A percentile compares a stretch with the other conserved stretches of the same genome.
These are phyloP conservation scores for Vitellaria paradoxa DNA, from an alignment of 179 eudicot species.

Conservation along the genomic window DNA sequence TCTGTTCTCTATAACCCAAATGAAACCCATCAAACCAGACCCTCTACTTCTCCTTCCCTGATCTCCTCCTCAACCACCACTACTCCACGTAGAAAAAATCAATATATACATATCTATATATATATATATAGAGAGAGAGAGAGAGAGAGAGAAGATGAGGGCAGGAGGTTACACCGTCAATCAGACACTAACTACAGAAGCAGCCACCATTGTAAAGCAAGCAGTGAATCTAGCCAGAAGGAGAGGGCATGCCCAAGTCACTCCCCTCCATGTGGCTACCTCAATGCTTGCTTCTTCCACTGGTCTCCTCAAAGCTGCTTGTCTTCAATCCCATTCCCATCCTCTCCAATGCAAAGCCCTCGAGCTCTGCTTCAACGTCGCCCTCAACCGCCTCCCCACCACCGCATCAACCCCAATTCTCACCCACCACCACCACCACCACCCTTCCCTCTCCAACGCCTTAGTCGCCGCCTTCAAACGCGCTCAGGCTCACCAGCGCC, in stretches of 20 bases:
- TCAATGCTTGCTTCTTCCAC: slow-evolving; percentile 44
- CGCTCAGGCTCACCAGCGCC: slow-evolving; percentile 58
- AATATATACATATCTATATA: no score
- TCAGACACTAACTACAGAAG: slow-evolving; percentile 49
- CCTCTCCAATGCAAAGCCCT: slow-evolving; percentile 56
- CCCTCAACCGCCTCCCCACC: slow-evolving; percentile 55
- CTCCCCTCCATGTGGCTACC: slow-evolving; percentile 58
- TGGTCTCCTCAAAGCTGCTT: slow-evolving; percentile 46
- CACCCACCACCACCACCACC: slow-evolving; percentile 23
- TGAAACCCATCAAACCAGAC: neutral
- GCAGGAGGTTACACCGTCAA: slow-evolving; percentile 44
- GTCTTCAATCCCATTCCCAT: slow-evolving; percentile 49
- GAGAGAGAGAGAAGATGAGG: slow-evolving; percentile 22
- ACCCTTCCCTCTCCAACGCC: slow-evolving; percentile 52
- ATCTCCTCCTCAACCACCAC: neutral
- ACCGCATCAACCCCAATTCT: slow-evolving; percentile 4
- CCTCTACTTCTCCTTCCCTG: neutral
- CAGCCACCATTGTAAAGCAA: slow-evolving; percentile 47
- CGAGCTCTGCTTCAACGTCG: slow-evolving; percentile 64
- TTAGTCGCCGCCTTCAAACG: slow-evolving; percentile 57
- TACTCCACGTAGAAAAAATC: neutral
- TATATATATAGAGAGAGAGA: no score
- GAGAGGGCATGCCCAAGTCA: slow-evolving; percentile 66
- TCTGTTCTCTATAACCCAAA: neutral
- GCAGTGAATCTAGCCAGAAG: slow-evolving; percentile 49